Conservation (phyloP, 345 rosid species). For the Gossypium turneri region DNA sequence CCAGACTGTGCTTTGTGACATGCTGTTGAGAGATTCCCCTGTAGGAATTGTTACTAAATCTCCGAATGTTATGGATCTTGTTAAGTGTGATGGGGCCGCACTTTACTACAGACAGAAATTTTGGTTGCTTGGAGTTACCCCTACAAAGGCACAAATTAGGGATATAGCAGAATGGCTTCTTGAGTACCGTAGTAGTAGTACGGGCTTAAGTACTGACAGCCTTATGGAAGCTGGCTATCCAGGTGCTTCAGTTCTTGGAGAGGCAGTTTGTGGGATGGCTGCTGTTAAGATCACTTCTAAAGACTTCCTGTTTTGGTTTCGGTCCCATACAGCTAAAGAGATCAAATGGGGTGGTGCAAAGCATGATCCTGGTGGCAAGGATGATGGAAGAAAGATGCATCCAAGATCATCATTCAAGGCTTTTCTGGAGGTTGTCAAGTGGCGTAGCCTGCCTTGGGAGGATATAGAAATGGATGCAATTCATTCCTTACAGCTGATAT, state of each 20-base stretch:
- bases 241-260: constrained; percentile 59
- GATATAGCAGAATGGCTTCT: constrained; percentile 68
- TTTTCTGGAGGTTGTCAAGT: constrained; percentile 71
- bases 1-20: constrained; percentile 78
- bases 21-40: constrained; percentile 82
- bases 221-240: constrained; percentile 84
- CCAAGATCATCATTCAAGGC: constrained; percentile 90
- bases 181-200: constrained; percentile 50
- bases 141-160: constrained; percentile 61
- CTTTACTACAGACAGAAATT: constrained; percentile 53
- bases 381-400: constrained; percentile 71
- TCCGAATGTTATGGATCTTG: constrained; percentile 85
- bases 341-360: constrained; percentile 92
- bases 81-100: constrained; percentile 84
- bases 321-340: constrained; percentile 73
- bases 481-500: constrained; percentile 81
- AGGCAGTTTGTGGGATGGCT: constrained; percentile 74
- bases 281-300: constrained; percentile 50
- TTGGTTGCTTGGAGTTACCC: constrained; percentile 73
- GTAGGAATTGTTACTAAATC: constrained; percentile 68
- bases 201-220: constrained; percentile 78
- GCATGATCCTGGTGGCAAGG: constrained; percentile 60
- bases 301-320: constrained; percentile 84
- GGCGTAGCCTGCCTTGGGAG: constrained; percentile 68
- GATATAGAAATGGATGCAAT: constrained; percentile 87